These are phyloP conservation scores for Sphagnurus paluster DNA, from an alignment of 1,284 basidiomycete genomes.

Conservation along the genomic window DNA sequence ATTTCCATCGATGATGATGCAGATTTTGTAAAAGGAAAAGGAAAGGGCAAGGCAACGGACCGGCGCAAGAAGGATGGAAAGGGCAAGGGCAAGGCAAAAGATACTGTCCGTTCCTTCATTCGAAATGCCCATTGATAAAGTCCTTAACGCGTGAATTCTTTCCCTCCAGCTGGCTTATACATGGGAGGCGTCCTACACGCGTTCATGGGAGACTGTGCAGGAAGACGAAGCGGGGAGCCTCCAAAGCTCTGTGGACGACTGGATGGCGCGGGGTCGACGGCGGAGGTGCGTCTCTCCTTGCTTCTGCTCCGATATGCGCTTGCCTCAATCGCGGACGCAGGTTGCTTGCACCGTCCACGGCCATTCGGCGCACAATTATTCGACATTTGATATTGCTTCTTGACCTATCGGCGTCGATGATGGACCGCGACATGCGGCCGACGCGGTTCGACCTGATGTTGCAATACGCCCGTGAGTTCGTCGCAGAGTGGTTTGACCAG, in stretches of 20 bases:
- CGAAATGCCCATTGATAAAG: conserved; percentile 5
- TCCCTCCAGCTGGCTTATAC: conserved; percentile 73
- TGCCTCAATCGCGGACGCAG: conserved; percentile 34
- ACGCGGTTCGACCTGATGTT: conserved; percentile 89
- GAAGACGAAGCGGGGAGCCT: conserved; percentile 95
- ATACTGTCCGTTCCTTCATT: conserved; percentile 28
- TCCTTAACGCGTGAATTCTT: conserved; percentile 6
- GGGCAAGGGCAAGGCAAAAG: conserved; percentile 50
- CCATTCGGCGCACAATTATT: conserved; percentile 94
- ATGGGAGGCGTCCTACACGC: conserved; percentile 94
- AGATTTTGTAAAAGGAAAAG: conserved; percentile 29
- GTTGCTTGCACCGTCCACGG: conserved; percentile 77
- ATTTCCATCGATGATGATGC: conserved; percentile 44
- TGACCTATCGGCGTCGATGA: conserved; percentile 91
- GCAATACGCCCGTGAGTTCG: conserved; percentile 88
- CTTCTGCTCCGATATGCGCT: conserved; percentile 1
- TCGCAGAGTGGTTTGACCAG: conserved; percentile 98
- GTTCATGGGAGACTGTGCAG: conserved; percentile 95
- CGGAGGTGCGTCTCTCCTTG: conserved; percentile 58
- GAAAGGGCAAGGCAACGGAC: conserved; percentile 41
- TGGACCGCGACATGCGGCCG: conserved; percentile 94
- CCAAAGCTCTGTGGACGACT: conserved; percentile 85
- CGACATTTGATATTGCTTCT: conserved; percentile 91
- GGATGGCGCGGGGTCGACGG: conserved; percentile 84
- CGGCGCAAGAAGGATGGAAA: conserved; percentile 41